Evolutionary conservation across 352 stramenopile genomes (phyloP).

Genomic region (Plasmopara muralis): DNA sequence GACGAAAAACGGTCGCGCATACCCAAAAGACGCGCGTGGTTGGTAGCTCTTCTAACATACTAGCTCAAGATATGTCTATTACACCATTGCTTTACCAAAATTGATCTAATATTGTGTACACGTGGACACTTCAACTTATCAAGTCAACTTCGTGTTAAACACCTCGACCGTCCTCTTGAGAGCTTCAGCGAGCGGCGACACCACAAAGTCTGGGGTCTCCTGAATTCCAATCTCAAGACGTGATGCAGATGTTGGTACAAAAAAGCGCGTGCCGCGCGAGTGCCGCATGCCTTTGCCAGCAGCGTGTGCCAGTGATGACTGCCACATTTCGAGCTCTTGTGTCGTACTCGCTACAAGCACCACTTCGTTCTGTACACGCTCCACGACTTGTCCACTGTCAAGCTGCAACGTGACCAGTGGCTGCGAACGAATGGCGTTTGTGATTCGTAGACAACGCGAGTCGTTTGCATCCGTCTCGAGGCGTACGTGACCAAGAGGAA

Average conservation of each 20-base stretch:
- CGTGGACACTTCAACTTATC: neutral
- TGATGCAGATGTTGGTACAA: slow-evolving; percentile 74
- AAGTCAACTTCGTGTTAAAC: slow-evolving; percentile 66
- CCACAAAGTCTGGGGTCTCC: slow-evolving; percentile 74
- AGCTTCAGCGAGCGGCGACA: slow-evolving; percentile 60
- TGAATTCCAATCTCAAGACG: slow-evolving; percentile 70
- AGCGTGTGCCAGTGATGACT: slow-evolving; percentile 77
- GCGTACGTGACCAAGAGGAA: slow-evolving; percentile 69
- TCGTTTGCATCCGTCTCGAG: slow-evolving; percentile 57
- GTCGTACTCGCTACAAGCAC: slow-evolving; percentile 55
- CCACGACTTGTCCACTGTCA: slow-evolving; percentile 74
- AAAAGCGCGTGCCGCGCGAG: slow-evolving; percentile 78
- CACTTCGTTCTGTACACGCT: slow-evolving; percentile 74
- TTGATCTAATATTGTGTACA: slow-evolving; percentile 15
- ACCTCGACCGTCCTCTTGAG: slow-evolving; percentile 80
- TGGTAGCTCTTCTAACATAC: slow-evolving; percentile 32
- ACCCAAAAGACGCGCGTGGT: slow-evolving; percentile 42
- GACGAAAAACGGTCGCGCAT: slow-evolving; percentile 48
- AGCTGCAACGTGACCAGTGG: slow-evolving; percentile 72
- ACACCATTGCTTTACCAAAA: slow-evolving; percentile 7
- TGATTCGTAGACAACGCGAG: slow-evolving; percentile 62
- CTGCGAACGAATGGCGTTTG: slow-evolving; percentile 46
- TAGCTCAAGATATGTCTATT: slow-evolving; percentile 2
- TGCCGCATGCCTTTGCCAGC: slow-evolving; percentile 74
- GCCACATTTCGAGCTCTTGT: slow-evolving; percentile 86